Evolutionary conservation across 2,329 filamentous ascomycete genomes (phyloP).

Genomic region (Colletotrichum cereale): DNA sequence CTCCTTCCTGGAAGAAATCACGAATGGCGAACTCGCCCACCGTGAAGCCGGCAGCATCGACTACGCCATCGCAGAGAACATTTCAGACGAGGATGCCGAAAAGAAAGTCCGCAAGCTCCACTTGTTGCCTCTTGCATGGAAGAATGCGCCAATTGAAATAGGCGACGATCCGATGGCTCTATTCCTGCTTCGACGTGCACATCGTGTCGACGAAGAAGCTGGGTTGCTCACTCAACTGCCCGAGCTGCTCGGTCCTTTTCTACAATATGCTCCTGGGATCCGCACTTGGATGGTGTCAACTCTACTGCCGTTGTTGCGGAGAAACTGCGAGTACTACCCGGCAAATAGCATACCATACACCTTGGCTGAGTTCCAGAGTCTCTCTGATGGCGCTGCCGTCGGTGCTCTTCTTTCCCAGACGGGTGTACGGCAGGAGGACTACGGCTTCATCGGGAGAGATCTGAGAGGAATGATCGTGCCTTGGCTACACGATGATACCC

Average conservation of each 20-base stretch:
- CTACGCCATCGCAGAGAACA: conserved; percentile 63
- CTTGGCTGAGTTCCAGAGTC: conserved; percentile 72
- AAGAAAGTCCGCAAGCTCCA: conserved; percentile 74
- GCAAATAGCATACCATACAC: conserved; percentile 61
- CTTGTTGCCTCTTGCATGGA: conserved; percentile 68
- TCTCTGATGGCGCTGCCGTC: conserved; percentile 71
- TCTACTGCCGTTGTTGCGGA: conserved; percentile 75
- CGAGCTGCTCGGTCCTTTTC: conserved; percentile 76
- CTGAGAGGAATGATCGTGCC: conserved; percentile 77
- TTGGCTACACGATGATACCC: conserved; percentile 76
- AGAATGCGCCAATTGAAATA: conserved; percentile 60
- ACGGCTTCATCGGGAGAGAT: conserved; percentile 69
- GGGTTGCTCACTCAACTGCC: conserved; percentile 79
- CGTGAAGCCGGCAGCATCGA: conserved; percentile 63
- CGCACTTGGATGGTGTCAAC: conserved; percentile 77
- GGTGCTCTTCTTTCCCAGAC: conserved; percentile 72
- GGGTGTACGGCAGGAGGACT: conserved; percentile 54
- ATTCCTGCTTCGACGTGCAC: conserved; percentile 77
- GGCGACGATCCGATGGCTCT: conserved; percentile 67
- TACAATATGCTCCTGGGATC: conserved; percentile 70
- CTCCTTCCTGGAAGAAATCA: conserved; percentile 70
- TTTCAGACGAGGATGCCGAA: conserved; percentile 74
- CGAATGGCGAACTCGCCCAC: conserved; percentile 58
- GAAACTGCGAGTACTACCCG: conserved; percentile 78
- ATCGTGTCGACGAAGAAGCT: conserved; percentile 77